Base-by-base conservation (phyloP, 305 asterid genomes). In the Salvia sclarea region DNA sequence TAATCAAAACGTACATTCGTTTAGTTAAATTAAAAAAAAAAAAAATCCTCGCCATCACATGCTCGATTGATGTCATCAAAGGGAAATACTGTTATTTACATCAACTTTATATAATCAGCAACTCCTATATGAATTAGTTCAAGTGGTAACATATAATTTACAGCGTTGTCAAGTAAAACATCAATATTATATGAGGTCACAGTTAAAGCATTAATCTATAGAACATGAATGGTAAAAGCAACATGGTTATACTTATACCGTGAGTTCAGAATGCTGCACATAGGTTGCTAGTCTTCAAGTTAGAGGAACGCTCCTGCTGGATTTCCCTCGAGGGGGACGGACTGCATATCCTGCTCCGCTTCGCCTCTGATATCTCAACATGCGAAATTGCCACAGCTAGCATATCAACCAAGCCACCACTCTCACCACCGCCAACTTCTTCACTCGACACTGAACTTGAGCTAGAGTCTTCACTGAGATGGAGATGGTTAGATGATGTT, bases 261-360 rank as follows among this genome's bases (percentile, higher is more conserved):
- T 47, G 54, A 12, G 60, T 12, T 90, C 83, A 88, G 74, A 88
- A 91, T 35, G 96, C 97, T 82, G 92, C 82, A 79, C 97, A 91
- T 78, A 91, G 96, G 76, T 82, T 87, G 80, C 84, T 83, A 50
- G 83, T 75, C 63, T 78, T 79, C 84, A 90, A 77, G 85, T 88
- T 91, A 76, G 97, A 85, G 37, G 95, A 75, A 50, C 95, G 85
- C 50, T 90, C 91, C 75, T 73, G 83, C 64, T 80, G 81, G 66
- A 66, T 76, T 8, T 76, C 71, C 65, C 71, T 61, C 14, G 86
- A 81, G 1, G 92, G 87, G 75, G 86, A 81, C 0, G 92, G 87
- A 74, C 87, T 90, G 82, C 97, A 88, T 66, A 86, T 73, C 80
- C 92, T 86, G 83, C 92, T 90, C 61, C 97, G 79, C 69, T 90